Conservation (phyloP, 805 yeast genomes). For the Starmerella davenportii region DNA sequence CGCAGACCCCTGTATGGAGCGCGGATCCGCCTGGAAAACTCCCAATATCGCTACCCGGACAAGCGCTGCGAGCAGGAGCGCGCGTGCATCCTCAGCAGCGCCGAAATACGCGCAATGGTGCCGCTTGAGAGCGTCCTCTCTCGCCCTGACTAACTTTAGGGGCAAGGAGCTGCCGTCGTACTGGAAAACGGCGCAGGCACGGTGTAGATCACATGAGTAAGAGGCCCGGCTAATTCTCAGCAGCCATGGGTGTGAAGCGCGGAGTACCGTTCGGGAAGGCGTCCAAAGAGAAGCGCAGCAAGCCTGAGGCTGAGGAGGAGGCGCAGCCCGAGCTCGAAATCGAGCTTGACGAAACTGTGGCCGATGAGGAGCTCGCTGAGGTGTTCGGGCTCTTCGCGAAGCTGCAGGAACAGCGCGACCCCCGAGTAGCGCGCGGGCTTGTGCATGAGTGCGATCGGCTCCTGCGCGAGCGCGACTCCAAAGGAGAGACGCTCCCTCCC, state of each 20-base stretch:
- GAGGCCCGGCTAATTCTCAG: too few species aligned
- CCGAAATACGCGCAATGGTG: too few species aligned
- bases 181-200: too few species aligned
- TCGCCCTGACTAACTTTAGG: too few species aligned
- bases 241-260: slow-evolving; percentile 31
- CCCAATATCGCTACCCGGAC: too few species aligned
- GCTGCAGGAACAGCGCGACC: slow-evolving; percentile 35
- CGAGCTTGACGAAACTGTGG: slow-evolving; percentile 52
- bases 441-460: slow-evolving; percentile 84
- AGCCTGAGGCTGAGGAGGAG: slow-evolving; percentile 10
- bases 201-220: too few species aligned
- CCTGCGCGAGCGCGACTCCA: slow-evolving; percentile 24
- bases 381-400: slow-evolving; percentile 55
- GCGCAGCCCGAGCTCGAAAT: slow-evolving; percentile 35
- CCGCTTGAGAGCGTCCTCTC: too few species aligned
- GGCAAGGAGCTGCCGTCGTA: too few species aligned
- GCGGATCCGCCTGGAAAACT: too few species aligned
- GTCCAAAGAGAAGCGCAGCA: slow-evolving; percentile 28
- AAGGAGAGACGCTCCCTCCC: slow-evolving; percentile 19
- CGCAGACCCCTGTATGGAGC: too few species aligned
- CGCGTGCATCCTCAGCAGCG: too few species aligned
- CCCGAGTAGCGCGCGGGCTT: slow-evolving; percentile 38
- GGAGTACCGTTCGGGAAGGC: slow-evolving; percentile 48
- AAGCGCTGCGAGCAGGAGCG: too few species aligned
- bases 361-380: slow-evolving; percentile 66